Evolutionary conservation across 1,284 basidiomycete species (phyloP), one percentile per base, ranked within the genome.

Genomic region (Vanrija humicola): DNA sequence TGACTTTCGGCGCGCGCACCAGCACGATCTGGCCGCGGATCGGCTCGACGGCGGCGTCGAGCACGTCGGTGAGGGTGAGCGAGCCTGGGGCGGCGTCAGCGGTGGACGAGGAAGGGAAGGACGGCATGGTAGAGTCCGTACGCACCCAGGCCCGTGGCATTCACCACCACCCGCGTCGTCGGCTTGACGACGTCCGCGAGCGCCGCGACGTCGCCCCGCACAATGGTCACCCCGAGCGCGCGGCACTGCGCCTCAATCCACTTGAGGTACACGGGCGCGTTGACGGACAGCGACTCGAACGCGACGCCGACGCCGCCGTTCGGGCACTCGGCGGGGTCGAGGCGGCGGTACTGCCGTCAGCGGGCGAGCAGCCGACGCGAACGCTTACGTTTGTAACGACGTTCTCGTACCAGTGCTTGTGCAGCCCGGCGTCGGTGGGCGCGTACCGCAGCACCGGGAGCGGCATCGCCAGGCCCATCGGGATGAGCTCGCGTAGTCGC

Each of bases 361-460:
- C 38, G 3, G 18, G 23, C 19, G 39, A 6, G 8, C 26, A 5
- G 5, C 23, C 19, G 3, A 3, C 2, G 23, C 5, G 15, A 15
- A 14, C 3, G 57, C 53, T 50, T 45, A 62, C 59, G 25, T 54
- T 26, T 2, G 26, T 26, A 1, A 39, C 51, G 5, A 63, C 53
- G 18, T 50, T 29, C 43, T 55, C 45, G 46, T 63, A 63, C 61
- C 61, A 63, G 50, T 61, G 58, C 10, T 56, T 58, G 38, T 60
- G 61, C 16, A 63, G 55, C 3, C 58, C 61, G 1, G 46, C 46
- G 47, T 63, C 58, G 26, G 52, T 60, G 5, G 55, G n/a, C 3
- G 61, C 61, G 39, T 50, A 63, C 10, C 61, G 58, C n/a, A 49
- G 44, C 5, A 63, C 42, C 8, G 61, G 61, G n/a, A 63, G 58